Conservation (phyloP, 768 basidiomycete genomes). For the Lactifluus subvellereus region DNA sequence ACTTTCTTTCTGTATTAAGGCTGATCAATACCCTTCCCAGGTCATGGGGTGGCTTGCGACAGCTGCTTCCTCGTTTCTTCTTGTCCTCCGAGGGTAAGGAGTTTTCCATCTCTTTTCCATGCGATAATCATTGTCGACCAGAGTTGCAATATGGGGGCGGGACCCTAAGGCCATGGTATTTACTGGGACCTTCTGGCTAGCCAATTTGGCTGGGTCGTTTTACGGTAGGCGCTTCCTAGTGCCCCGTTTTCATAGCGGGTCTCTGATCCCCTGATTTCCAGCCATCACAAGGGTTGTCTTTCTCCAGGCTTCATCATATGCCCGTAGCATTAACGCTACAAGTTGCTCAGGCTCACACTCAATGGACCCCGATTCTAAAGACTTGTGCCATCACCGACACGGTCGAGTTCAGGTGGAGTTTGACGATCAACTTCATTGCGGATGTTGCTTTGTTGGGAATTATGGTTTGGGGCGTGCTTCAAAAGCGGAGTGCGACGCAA, state of each 20-base stretch:
- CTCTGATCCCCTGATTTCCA: not conserved
- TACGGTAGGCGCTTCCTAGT: constrained; percentile 5
- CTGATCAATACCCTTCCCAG: not conserved
- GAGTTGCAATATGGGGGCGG: constrained; percentile 21
- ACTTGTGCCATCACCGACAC: not conserved
- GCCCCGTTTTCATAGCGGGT: not conserved
- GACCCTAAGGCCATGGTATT: not conserved
- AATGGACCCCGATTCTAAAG: not conserved
- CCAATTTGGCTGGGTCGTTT: not conserved
- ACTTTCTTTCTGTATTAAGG: no score
- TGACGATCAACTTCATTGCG: constrained; percentile 12
- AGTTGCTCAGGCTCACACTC: constrained; percentile 3
- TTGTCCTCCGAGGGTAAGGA: constrained; percentile 19
- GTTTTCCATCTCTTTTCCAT: no score
- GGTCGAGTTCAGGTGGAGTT: constrained; percentile 2
- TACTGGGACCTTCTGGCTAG: not conserved
- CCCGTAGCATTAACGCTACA: not conserved
- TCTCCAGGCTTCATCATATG: not conserved
- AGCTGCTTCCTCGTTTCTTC: constrained; percentile 13
- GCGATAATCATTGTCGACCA: not conserved
- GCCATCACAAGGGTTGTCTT: constrained; percentile 7
- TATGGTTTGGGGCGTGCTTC: constrained; percentile 19
- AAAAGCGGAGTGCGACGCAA: constrained; percentile 15
- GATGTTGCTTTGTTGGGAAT: constrained; percentile 9
- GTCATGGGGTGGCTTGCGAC: constrained; percentile 7